Conservation (phyloP, 208 protist genomes). For the Crithidia mellificae region DNA sequence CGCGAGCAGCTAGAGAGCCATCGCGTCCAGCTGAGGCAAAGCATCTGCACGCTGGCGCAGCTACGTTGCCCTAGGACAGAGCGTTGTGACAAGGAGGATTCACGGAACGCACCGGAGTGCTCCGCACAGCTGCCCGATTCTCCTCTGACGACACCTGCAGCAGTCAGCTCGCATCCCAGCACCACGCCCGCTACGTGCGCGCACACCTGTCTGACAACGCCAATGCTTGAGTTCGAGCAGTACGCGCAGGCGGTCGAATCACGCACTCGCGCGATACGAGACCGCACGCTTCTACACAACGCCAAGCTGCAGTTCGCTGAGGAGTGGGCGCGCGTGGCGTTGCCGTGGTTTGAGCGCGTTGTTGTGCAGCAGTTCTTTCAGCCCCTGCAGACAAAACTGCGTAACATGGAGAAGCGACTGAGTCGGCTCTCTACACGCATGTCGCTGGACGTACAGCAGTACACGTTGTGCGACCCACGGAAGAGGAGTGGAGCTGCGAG, state of each 20-base stretch:
- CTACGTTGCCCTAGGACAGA: too few species aligned
- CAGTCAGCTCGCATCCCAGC: too few species aligned
- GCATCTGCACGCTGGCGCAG: neutral
- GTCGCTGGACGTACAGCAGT: slow-evolving; percentile 24
- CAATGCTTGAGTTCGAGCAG: neutral
- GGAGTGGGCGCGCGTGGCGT: slow-evolving; percentile 27
- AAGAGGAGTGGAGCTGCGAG: neutral
- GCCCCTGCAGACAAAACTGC: slow-evolving; percentile 8
- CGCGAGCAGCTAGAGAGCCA: neutral
- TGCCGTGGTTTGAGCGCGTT: slow-evolving; percentile 38
- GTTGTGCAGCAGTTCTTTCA: slow-evolving; percentile 23
- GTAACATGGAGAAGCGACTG: slow-evolving; percentile 12
- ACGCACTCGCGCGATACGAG: neutral
- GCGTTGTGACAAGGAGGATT: too few species aligned
- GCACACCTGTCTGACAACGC: too few species aligned
- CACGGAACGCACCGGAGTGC: too few species aligned
- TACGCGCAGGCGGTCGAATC: slow-evolving; percentile 2
- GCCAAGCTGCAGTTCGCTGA: slow-evolving; percentile 38
- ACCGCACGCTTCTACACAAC: slow-evolving; percentile 5
- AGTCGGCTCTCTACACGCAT: slow-evolving; percentile 17
- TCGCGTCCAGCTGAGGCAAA: neutral
- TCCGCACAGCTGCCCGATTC: too few species aligned
- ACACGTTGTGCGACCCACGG: neutral
- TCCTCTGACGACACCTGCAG: too few species aligned
- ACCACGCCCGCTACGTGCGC: too few species aligned